Base-by-base conservation (phyloP, 352 stramenopile genomes). In the Phytophthora pini region DNA sequence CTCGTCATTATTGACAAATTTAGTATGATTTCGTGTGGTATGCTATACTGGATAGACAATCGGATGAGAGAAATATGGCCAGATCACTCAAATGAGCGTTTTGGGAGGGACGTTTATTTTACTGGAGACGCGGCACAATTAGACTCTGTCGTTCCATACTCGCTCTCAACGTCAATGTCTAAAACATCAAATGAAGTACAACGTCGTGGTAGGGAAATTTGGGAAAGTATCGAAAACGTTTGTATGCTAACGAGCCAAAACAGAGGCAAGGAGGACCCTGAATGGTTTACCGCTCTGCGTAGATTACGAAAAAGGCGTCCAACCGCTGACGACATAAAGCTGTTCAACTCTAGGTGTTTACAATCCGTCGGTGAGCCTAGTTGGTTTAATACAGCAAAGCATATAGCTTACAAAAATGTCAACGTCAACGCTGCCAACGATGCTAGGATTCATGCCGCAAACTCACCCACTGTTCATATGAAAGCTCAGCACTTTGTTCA, bases 1-100 rank as follows among this genome's bases (percentile, higher is more conserved):
- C 9, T 58, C 1, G 51, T 58, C 6, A 58, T 58, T 5, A 40
- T 58, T 17, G 51, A 31, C n/a, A 38, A 49, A 22, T 48, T 55
- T 17, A 55, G 22, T 13, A 48, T 48, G 36, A 49, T 58, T 20
- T 58, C 38, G 1, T 40, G 51, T 11, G 51, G 38, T 1, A 58
- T 58, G 51, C 38, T 57, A 1, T 58, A 58, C 11, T 58, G 24
- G 51, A 49, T 48, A 11, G 51, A 48, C 12, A 38, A 11, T 8
- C 24, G 13, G 7, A 40, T 58, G 15, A 22, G 38, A 22, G 36
- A 48, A 20, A 58, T 58, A 2, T 58, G 51, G 51, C 38, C 38
- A 11, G 5, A 26, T 11, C 15, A 48, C 4, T 26, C 22, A 2
- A 5, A 57, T 24, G 36, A 48, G 13, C 2, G n/a, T 3, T 57